Evolutionary conservation across 2,329 filamentous ascomycete genomes (phyloP), one percentile per base, ranked within the genome.

Genomic region (Colletotrichum sidae): DNA sequence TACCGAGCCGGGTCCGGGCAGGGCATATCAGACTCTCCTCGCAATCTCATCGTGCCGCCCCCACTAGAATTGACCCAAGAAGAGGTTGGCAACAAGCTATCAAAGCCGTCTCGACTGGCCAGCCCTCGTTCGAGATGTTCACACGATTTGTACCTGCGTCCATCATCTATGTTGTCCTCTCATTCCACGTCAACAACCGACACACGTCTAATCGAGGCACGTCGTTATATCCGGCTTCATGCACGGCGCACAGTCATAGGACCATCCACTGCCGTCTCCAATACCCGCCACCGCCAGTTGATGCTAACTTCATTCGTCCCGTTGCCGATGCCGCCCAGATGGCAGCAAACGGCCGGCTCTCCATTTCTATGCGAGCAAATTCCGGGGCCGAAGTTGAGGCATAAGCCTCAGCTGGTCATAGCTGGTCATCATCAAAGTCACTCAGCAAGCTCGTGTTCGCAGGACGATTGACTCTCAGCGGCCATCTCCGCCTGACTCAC

Each of bases 401-500:
- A 25, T 25, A 5, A 25, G 25, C 25, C 4, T 25, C 4, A 5
- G 25, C 25, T 25, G 25, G 4, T 25, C 25, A 25, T 25, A 25
- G 25, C 25, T 25, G 25, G 25, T 25, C 25, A 25, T 25, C 4
- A 25, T 25, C 25, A 25, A 25, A 25, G 25, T 25, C 25, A 25
- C 25, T 25, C 25, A 25, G 4, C 25, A 25, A 25, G 25, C 25
- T 25, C 25, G 25, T 4, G 25, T 25, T 25, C 25, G 25, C 25
- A 25, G 25, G 25, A 25, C 25, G 25, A 25, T 25, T 25, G 25
- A 25, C 46, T 33, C n/a, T 41, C 9, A 42, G 44, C 44, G 8
- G 54, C 45, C 17, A 33, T 41, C 54, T 49, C 54, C 54, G 44
- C 35, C 54, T 44, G 39, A 47, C 42, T 42, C 42, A 45, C 35